Percentiles rank a stretch among this genome's conserved stretches.
Conservation (phyloP, 768 basidiomycete species). For the Tricholoma saponaceum region DNA sequence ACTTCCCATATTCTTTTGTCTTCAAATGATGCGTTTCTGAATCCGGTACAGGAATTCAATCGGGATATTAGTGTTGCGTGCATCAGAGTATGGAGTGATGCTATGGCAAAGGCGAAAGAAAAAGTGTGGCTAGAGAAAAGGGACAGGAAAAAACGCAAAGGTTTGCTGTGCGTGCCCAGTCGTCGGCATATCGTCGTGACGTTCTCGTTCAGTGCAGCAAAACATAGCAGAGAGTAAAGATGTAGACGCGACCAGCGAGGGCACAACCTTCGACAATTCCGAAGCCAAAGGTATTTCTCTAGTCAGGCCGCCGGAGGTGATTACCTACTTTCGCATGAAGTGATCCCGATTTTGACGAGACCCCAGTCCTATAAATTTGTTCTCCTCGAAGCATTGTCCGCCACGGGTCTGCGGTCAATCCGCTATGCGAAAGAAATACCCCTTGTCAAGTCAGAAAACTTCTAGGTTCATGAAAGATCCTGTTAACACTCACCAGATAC, state of each 20-base stretch:
- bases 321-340: background rate
- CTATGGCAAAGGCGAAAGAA: slow-evolving; percentile 58
- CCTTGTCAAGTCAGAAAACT: slow-evolving; percentile 62
- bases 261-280: background rate
- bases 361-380: slow-evolving; percentile 57
- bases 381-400: slow-evolving; percentile 90
- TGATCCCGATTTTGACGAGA: background rate
- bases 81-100: slow-evolving; percentile 86
- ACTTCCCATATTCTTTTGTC: slow-evolving; percentile 76
- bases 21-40: slow-evolving; percentile 86
- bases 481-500: slow-evolving; percentile 47
- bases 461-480: background rate
- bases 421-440: slow-evolving; percentile 98
- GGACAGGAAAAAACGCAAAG: slow-evolving; percentile 40
- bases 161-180: slow-evolving; percentile 27
- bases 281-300: background rate
- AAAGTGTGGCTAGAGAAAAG: slow-evolving; percentile 53
- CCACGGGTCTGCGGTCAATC: slow-evolving; percentile 92
- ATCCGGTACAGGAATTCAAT: slow-evolving; percentile 98
- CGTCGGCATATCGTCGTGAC: background rate
- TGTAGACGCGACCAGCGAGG: background rate
- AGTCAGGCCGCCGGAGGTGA: slow-evolving; percentile 15
- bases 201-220: background rate
- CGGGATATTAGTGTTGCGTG: slow-evolving; percentile 89
- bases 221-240: slow-evolving; percentile 8